Evolutionary conservation across 169 alveolate genomes (phyloP).

Genomic region (Babesia ovata): DNA sequence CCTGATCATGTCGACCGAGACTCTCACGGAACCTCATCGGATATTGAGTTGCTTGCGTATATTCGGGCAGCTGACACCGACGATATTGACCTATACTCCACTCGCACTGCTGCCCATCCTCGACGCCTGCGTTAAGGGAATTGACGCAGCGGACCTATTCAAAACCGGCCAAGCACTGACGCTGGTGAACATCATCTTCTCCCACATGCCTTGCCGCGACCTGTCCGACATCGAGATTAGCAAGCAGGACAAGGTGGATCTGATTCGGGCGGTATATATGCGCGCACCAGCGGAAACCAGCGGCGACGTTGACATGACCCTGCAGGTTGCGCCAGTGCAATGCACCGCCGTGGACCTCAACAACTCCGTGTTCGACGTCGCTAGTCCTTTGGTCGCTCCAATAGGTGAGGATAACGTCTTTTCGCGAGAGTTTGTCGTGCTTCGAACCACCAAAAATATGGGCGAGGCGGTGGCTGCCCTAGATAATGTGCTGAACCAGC

Average conservation of each 20-base stretch:
- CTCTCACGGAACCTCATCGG: slow-evolving; percentile 60
- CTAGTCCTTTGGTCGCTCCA: not conserved
- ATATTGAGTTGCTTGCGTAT: slow-evolving; percentile 49
- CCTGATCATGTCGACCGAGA: slow-evolving; percentile 26
- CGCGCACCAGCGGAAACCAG: not conserved
- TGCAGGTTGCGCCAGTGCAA: not conserved
- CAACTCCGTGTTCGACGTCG: not conserved
- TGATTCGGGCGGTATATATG: not conserved
- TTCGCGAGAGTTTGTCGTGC: slow-evolving; percentile 37
- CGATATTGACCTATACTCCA: slow-evolving; percentile 53
- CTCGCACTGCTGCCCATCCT: slow-evolving; percentile 43
- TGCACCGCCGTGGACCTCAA: slow-evolving; percentile 3
- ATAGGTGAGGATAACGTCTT: not conserved
- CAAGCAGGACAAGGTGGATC: slow-evolving; percentile 13
- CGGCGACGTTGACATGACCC: not conserved
- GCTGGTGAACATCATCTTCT: slow-evolving; percentile 54
- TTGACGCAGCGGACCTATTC: slow-evolving; percentile 66
- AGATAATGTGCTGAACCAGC: slow-evolving; percentile 30
- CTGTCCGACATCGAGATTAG: slow-evolving; percentile 15
- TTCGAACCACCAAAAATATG: slow-evolving; percentile 9
- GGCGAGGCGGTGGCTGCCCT: slow-evolving; percentile 37
- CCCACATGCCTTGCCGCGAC: slow-evolving; percentile 55
- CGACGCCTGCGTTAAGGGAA: slow-evolving; percentile 31
- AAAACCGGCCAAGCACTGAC: slow-evolving; percentile 57
- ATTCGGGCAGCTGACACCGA: slow-evolving; percentile 49